Conservation (phyloP, 345 rosid species). For the Cardamine resedifolia region DNA sequence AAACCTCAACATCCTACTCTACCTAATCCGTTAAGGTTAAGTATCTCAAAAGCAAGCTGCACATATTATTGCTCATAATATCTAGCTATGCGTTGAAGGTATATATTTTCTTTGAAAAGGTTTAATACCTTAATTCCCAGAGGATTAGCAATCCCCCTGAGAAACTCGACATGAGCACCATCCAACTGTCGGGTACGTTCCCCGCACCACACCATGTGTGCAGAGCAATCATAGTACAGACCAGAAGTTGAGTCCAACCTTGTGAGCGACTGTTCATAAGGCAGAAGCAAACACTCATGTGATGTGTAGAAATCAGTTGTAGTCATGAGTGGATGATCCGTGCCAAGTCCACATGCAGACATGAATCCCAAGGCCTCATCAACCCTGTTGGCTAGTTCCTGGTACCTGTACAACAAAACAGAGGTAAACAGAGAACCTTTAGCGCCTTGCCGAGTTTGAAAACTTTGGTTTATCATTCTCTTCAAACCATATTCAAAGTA, state of each 20-base stretch:
- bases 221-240: conserved; percentile 59
- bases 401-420: conserved; percentile 42
- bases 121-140: conserved; percentile 55
- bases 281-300: conserved; percentile 63
- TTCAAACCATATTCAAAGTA: background rate
- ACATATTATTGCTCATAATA: background rate
- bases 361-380: conserved; percentile 72
- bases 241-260: conserved; percentile 63
- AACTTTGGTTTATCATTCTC: background rate
- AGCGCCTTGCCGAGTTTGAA: conserved; percentile 4
- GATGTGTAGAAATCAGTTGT: conserved; percentile 71
- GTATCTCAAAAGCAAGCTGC: background rate
- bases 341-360: conserved; percentile 61
- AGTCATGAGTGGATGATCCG: conserved; percentile 59
- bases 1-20: background rate
- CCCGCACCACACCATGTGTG: conserved; percentile 69
- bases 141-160: conserved; percentile 63
- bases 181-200: conserved; percentile 65
- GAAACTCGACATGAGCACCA: conserved; percentile 65
- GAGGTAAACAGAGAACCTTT: background rate
- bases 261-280: conserved; percentile 62
- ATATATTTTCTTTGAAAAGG: background rate
- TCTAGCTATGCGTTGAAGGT: background rate
- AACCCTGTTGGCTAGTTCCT: conserved; percentile 53
- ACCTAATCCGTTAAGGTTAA: conserved; percentile 2